phyloP scores from a whole-genome alignment of 2,329 filamentous ascomycete species.

The Chalara sp. region DNA sequence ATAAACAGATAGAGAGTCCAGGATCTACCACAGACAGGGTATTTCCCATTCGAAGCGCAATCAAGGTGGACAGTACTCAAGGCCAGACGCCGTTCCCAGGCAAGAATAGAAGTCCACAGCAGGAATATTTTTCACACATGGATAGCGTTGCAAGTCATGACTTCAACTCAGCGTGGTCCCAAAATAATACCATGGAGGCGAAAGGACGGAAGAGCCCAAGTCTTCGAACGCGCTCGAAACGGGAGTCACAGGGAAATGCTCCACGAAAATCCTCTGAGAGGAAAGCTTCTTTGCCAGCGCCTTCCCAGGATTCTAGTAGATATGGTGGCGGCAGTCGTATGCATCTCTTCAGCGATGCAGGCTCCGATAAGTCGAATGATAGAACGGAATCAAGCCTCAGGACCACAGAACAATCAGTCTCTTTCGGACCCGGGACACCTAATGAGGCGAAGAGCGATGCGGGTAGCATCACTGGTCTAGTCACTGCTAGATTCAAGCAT shows the following conservation, averaged over 20 bases:
- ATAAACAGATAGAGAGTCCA: neutral
- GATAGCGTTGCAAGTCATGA: neutral
- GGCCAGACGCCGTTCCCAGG: neutral
- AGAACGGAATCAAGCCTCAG: slow-evolving; percentile 1
- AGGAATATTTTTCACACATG: neutral
- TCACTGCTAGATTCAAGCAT: slow-evolving; percentile 75
- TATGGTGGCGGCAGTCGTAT: slow-evolving; percentile 11
- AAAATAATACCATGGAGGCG: no score
- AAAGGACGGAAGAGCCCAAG: neutral
- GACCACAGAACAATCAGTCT: neutral
- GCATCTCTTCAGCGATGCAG: slow-evolving; percentile 20
- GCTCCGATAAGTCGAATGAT: slow-evolving; percentile 16
- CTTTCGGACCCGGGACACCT: neutral
- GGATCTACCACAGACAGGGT: neutral
- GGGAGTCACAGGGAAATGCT: neutral
- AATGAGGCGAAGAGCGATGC: neutral
- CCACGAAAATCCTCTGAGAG: neutral
- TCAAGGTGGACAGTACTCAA: neutral
- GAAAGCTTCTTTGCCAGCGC: slow-evolving; percentile 5
- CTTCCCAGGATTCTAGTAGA: slow-evolving; percentile 3
- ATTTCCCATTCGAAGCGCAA: neutral
- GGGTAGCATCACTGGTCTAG: slow-evolving; percentile 25
- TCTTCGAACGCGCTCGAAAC: neutral
- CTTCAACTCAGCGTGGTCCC: neutral
- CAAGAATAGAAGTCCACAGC: neutral